A percentile compares a stretch with the other conserved stretches of the same genome.
These are phyloP conservation scores for Hamamelis virginiana DNA, from an alignment of 164 flowering plant species.

Conservation along the genomic window DNA sequence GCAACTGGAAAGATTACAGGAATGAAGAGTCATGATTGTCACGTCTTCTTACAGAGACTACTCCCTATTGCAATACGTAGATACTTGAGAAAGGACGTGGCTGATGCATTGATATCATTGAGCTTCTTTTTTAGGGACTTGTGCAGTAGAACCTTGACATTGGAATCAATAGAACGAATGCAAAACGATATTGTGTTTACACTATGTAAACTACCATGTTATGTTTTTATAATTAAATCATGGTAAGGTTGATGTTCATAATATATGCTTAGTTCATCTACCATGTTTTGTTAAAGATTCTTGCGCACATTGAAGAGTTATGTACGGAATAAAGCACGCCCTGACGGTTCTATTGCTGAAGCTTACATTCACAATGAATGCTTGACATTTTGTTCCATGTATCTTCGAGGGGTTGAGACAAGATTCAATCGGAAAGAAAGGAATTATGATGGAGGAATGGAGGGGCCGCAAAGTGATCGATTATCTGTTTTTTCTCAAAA, in stretches of 20 bases:
- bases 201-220: slow-evolving; percentile 10
- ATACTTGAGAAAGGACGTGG: slow-evolving; percentile 7
- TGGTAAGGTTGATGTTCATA: too few relatives aligned
- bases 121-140: not conserved
- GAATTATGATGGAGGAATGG: not conserved
- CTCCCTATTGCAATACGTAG: slow-evolving; percentile 10
- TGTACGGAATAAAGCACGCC: not conserved
- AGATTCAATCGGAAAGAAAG: not conserved
- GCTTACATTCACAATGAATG: not conserved
- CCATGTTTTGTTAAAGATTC: not conserved
- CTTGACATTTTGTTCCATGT: not conserved
- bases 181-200: not conserved
- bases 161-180: not conserved
- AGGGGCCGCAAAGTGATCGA: not conserved
- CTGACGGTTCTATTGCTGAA: not conserved
- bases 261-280: not conserved
- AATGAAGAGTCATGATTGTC: slow-evolving; percentile 8
- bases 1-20: not conserved
- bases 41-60: not conserved
- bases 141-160: slow-evolving; percentile 2
- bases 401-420: not conserved
- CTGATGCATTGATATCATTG: slow-evolving; percentile 4
- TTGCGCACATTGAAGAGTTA: not conserved
- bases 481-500: not conserved
- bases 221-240: too few relatives aligned